A percentile compares a stretch with the other conserved stretches of the same genome.
Evolutionary conservation across 371 early-diverging fungal species (phyloP).

Genomic region (Mucor sp.): DNA sequence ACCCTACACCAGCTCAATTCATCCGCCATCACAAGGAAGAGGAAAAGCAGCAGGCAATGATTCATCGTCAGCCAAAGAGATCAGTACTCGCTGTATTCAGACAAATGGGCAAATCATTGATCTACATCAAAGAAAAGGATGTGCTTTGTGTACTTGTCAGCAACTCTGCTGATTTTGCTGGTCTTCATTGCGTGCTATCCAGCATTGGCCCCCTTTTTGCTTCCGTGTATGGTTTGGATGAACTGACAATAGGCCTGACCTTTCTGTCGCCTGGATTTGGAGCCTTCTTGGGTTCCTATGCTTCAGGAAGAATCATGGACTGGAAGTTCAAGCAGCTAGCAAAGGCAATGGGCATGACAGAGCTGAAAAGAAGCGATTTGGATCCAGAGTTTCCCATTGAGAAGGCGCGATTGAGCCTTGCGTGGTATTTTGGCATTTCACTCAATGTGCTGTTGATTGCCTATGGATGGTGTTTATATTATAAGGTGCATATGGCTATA

Average conservation of each 20-base stretch:
- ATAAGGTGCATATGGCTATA: conserved; percentile 29
- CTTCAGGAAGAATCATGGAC: conserved; percentile 32
- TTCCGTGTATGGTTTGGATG: conserved; percentile 23
- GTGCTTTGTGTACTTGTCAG: conserved; percentile 28
- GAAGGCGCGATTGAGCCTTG: conserved; percentile 33
- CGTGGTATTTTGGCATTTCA: conserved; percentile 36
- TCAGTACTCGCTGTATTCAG: not conserved
- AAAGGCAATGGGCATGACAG: conserved; percentile 6
- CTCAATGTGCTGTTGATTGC: conserved; percentile 32
- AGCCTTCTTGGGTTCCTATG: conserved; percentile 25
- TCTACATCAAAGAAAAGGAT: conserved; percentile 40
- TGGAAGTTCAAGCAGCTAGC: conserved; percentile 23
- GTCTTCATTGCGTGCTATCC: conserved; percentile 38
- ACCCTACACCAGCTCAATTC: conserved; percentile 40
- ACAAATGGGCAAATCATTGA: conserved; percentile 17
- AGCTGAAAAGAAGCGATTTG: conserved; percentile 12
- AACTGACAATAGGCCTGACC: conserved; percentile 29
- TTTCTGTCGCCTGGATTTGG: conserved; percentile 37
- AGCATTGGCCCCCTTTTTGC: conserved; percentile 28
- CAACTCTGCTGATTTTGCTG: conserved; percentile 40
- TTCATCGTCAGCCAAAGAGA: not conserved
- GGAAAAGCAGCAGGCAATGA: not conserved
- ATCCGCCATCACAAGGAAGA: not conserved
- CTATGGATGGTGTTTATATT: conserved; percentile 43
- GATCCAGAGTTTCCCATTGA: conserved; percentile 38